Evolutionary conservation across 805 yeast genomes (phyloP), one percentile per base, ranked within the genome.

Genomic region (Kazachstania africana): DNA sequence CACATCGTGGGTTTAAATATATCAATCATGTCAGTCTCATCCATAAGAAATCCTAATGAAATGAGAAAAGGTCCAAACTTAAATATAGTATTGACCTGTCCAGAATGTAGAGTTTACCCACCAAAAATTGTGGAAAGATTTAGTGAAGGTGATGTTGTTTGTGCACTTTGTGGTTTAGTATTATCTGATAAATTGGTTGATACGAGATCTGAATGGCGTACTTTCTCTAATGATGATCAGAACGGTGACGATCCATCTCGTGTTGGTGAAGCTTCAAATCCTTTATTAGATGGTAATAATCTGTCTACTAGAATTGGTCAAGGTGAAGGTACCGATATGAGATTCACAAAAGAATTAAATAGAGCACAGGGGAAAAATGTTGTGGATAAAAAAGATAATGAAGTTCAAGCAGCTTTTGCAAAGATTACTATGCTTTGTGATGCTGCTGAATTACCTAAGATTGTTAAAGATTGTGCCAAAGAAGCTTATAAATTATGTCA

Each of bases 221-320:
- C 98, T 2, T 88, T 88, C 56, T 78, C 93, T 37, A 91, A 91
- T 53, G 98, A 88, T 55, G 98, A 88, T 57, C 97, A 88, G 56
- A 91, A 88, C 45, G 94, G 94, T 47, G 96, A 85, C 57, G 98
- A 88, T 55, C 98, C 98, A 4, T 78, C 91, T 43, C 97, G 98
- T 81, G 98, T 88, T 40, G 98, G 98, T 57, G 96, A 87, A 53
- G 96, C 96, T 4, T 77, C 85, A 12, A 87, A 87, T 53, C 95
- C 96, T 8, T 63, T 87, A 33, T 66, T 91, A 44, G 96, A 87
- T 50, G 80, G 93, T 14, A 88, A 81, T 45, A 93, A 87, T 56
- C 73, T 88, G 34, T 83, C 93, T 12, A 88, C 98, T 4, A 77
- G 87, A 65, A 91, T 91, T 38, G 81, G 95, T 17, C 75, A 77